phyloP scores from a whole-genome alignment of 192 early-diverging fungal genomes.

The Funneliformis geosporum region DNA sequence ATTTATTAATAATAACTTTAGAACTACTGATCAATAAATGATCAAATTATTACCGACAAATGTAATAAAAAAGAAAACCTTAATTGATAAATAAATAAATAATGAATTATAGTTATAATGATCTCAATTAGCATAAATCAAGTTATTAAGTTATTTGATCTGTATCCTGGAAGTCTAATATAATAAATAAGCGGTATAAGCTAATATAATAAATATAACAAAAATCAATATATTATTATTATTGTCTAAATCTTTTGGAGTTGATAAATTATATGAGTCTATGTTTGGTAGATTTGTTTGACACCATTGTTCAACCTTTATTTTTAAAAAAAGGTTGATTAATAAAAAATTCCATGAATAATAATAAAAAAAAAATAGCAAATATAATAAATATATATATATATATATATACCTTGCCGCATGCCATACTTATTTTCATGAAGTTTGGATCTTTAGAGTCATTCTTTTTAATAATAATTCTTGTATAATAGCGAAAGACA shows the following conservation, averaged over 20 bases:
- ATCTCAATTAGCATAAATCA: too few relatives aligned
- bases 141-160: too few relatives aligned
- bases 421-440: slow-evolving; percentile 8
- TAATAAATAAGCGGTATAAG: slow-evolving; percentile 16
- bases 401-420: neutral
- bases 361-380: neutral
- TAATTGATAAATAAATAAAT: too few relatives aligned
- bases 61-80: too few relatives aligned
- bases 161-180: neutral
- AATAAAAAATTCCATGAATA: neutral
- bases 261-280: neutral
- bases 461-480: slow-evolving; percentile 57
- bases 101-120: too few relatives aligned
- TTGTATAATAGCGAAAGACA: slow-evolving; percentile 60
- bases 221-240: neutral
- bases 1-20: too few relatives aligned
- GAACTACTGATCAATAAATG: too few relatives aligned
- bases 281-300: neutral
- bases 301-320: slow-evolving; percentile 21
- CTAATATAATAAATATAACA: neutral
- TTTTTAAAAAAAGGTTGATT: neutral
- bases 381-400: neutral
- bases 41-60: too few relatives aligned
- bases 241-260: neutral
- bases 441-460: slow-evolving; percentile 45